Evolutionary conservation across 2,329 filamentous ascomycete species (phyloP).

Genomic region (Tolypocladium endophyticum): DNA sequence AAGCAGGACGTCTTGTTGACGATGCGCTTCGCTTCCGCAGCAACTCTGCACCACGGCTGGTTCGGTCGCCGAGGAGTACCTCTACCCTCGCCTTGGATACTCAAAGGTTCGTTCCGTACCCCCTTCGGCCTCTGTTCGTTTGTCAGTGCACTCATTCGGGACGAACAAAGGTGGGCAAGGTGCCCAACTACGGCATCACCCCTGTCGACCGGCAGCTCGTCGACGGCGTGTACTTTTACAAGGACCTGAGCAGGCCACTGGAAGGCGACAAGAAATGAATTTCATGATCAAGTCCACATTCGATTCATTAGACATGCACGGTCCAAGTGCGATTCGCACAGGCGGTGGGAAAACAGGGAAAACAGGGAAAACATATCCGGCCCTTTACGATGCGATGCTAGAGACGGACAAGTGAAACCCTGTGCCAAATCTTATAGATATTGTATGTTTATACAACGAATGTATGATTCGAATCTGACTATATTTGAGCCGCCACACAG

Average conservation of each 20-base stretch:
- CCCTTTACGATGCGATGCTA: not conserved
- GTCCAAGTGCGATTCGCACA: too few relatives aligned
- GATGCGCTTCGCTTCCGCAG: not conserved
- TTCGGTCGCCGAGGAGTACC: slow-evolving; percentile 4
- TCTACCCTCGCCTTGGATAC: slow-evolving; percentile 5
- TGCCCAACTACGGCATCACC: slow-evolving; percentile 6
- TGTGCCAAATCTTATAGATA: not conserved
- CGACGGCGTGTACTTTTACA: slow-evolving; percentile 2
- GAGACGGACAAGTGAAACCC: not conserved
- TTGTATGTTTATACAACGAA: not conserved
- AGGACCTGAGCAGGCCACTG: not conserved
- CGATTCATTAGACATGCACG: not conserved
- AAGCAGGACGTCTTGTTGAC: not conserved
- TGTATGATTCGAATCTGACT: not conserved
- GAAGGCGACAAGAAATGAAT: not conserved
- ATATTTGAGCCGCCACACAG: too few relatives aligned
- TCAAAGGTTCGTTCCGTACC: not conserved
- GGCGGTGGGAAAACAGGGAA: too few relatives aligned
- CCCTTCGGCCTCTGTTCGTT: not conserved
- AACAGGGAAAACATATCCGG: not conserved
- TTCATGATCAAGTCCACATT: not conserved
- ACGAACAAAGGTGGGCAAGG: not conserved
- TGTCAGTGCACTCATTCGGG: not conserved
- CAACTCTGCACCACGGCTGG: slow-evolving; percentile 4
- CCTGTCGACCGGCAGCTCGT: slow-evolving; percentile 2